Evolutionary conservation across 495 filamentous ascomycete species (phyloP).

Genomic region (Pyrenula massariospora): DNA sequence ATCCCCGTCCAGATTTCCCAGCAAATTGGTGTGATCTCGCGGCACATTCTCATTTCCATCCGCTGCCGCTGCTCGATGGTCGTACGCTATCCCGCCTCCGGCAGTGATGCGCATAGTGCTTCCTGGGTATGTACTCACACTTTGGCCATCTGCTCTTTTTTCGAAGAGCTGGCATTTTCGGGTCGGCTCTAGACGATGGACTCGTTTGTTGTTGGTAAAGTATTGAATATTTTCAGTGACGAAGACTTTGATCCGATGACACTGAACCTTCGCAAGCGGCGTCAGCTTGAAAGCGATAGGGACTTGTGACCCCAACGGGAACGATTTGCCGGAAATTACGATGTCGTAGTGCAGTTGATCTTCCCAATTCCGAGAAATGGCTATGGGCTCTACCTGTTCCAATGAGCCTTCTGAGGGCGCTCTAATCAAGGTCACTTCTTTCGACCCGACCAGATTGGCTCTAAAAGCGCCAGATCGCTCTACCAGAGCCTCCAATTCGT

Average conservation of each 20-base stretch:
- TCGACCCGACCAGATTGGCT: conserved; percentile 71
- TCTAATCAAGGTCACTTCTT: conserved; percentile 79
- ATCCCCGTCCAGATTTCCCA: conserved; percentile 66
- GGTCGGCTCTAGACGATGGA: conserved; percentile 72
- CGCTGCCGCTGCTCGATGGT: conserved; percentile 46
- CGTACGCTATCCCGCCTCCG: conserved; percentile 69
- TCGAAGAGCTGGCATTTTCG: conserved; percentile 84
- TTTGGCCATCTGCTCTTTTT: conserved; percentile 73
- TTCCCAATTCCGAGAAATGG: conserved; percentile 94
- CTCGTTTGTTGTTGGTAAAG: conserved; percentile 75
- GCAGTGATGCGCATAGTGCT: conserved; percentile 70
- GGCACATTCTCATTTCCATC: conserved; percentile 45
- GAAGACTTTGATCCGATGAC: conserved; percentile 90
- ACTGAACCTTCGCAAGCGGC: conserved; percentile 89
- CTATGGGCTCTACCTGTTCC: conserved; percentile 91
- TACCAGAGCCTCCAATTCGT: conserved; percentile 78
- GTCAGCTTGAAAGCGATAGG: conserved; percentile 97
- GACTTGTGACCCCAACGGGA: conserved; percentile 82
- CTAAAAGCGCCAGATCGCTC: conserved; percentile 90
- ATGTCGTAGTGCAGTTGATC: conserved; percentile 98
- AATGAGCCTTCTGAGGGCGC: conserved; percentile 84
- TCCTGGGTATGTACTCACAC: conserved; percentile 63
- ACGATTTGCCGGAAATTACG: conserved; percentile 96
- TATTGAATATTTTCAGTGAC: conserved; percentile 94
- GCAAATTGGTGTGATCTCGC: conserved; percentile 50